Base-by-base conservation (phyloP, 345 rosid species). In the Pistacia integerrima region DNA sequence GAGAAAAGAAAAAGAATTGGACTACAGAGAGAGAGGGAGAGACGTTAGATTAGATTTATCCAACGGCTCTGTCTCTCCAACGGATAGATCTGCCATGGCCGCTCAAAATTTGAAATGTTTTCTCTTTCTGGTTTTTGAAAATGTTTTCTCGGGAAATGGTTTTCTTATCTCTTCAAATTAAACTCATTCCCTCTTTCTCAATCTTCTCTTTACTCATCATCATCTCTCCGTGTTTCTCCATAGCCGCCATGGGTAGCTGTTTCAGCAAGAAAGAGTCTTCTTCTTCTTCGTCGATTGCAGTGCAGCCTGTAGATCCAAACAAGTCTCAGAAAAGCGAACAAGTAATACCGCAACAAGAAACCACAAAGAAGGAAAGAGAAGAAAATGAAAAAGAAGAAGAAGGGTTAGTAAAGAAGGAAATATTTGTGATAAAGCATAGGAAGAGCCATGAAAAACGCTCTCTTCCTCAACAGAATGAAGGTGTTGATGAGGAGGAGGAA, bases 361-460 rank as follows among this genome's bases (percentile, higher is more conserved):
- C 11, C 35, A 73, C 58, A 59, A 12, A 41, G 56, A 56, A 57
- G 59, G 48, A 30, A 10, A 28, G 57, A 54, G 75, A 25, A 25
- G 25, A 25, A 25, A 25, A 25, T 25, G 25, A 25, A 25, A 25
- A 25, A 25, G 25, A 83, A 36, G 78, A 71, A 7, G 87, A 80
- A 58, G 51, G 78, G 56, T 52, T 72, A 5, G 87, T 81, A 74
- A 91, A 84, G 84, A 93, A 90, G 82, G 96, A 89, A 62, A 79
- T 95, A 35, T 91, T 95, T 57, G 83, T 95, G 25, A 95, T 95
- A 10, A 95, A 89, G 78, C 99, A 95, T 77, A 78, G 96, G 59
- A 91, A 79, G 59, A 95, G 98, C 82, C 93, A 95, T 38, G 99
- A 93, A 13, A 84, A 71, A 70, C 81, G 82, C 18, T 64, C 84